Evolutionary conservation across 495 filamentous ascomycete species (phyloP).

Genomic region (Aspergillus steynii): DNA sequence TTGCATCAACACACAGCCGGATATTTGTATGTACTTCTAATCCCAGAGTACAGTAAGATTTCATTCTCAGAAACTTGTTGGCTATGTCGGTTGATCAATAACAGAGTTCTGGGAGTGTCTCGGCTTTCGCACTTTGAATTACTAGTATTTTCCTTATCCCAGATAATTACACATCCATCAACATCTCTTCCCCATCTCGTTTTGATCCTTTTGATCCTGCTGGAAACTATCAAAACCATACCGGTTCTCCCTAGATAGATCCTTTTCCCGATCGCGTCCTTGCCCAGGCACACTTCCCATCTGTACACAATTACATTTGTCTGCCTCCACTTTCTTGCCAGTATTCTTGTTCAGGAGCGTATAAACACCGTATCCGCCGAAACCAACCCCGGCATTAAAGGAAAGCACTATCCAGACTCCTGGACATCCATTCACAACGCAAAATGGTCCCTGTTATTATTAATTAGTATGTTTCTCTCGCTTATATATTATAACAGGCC

Average conservation of each 20-base stretch:
- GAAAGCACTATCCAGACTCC: neutral
- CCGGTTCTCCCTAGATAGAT: neutral
- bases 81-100: neutral
- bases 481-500: neutral
- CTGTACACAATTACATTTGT: neutral
- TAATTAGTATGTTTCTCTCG: neutral
- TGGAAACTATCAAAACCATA: neutral
- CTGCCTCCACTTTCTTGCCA: neutral
- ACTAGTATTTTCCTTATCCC: neutral
- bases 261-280: neutral
- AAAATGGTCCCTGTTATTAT: neutral
- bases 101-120: neutral
- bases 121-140: neutral
- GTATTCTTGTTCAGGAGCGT: neutral
- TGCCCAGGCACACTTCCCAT: neutral
- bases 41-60: neutral
- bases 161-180: neutral
- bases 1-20: neutral
- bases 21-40: neutral
- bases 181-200: neutral
- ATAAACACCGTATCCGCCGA: neutral
- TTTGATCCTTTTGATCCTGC: neutral
- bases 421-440: neutral
- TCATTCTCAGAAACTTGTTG: neutral
- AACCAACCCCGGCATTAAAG: neutral